Base-by-base conservation (phyloP, 106 monocot genomes). In the Dioscorea dumetorum region DNA sequence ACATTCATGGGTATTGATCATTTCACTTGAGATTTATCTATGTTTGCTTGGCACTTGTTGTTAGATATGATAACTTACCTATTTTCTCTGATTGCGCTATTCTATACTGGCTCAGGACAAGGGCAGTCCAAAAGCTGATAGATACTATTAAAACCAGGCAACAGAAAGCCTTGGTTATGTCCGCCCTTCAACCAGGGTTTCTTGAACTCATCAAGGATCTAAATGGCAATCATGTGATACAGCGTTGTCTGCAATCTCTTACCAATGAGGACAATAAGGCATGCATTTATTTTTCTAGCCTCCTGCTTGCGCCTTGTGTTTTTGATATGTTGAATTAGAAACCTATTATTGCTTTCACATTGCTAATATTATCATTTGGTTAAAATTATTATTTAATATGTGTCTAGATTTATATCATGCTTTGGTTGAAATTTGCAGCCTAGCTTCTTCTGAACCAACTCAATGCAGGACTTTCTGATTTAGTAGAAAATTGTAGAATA, bases 211-310 rank as follows among this genome's bases (percentile, higher is more conserved):
- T 82, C 31, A 84, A 74, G 53, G 88, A 89, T 49, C 21, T 69
- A 0, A 79, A 89, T 53, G 88, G 88, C 0, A 89, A 79, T 72
- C 88, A 89, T 71, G 88, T 89, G 14, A 50, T 85, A 41, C 82
- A 85, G 32, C 69, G 61, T 51, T 89, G 88, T 58, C 65, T 89
- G 65, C 21, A 23, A 41, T 71, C 19, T 57, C 68, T 89, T 22
- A 21, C 41, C 24, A 14, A 14, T 8, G 74, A 80, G 12, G 84
- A 89, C 12, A 85, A 79, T 63, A 72, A 85, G 88, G 88, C 85
- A 78, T 57, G 64, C 33, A 54, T 20, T 53, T 58, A 22, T 61
- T 54, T 62, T 49, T 31, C 7, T 34, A 3, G 34, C 34, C 34
- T 34, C 34, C 34, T 34, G 3, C 34, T 4, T 34, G 3, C 4